Base-by-base conservation (phyloP, 768 basidiomycete genomes). In the Pilatotrama ljubarskyi region DNA sequence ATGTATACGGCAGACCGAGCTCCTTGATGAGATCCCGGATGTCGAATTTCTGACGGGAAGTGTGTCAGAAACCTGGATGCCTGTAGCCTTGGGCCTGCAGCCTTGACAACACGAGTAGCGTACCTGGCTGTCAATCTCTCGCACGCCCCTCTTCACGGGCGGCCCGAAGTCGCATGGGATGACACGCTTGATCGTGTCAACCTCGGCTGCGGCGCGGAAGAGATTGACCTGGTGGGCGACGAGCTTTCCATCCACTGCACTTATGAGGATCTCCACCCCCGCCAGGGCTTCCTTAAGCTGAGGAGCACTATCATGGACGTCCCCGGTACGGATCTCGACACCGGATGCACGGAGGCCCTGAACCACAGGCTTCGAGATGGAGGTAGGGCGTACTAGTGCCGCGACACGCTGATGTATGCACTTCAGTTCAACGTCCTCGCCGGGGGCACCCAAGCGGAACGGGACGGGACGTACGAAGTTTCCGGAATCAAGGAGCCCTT, bases 81-180 rank as follows among this genome's bases (percentile, higher is more conserved):
- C 5, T 13, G 9, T 32, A 7, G n/a, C 2, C 0, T 32, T 32
- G n/a, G n/a, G n/a, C n/a, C n/a, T n/a, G n/a, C n/a, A n/a, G n/a
- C n/a, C 29, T 32, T 11, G 4, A 25, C 9, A 14, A 40, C n/a
- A 18, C 22, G 44, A 8, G 13, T 4, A 26, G n/a, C 48, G 5
- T 9, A 58, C 48, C 22, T 59, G 44, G 46, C 67, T 67, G 22
- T 60, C 47, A 13, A 65, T 47, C 20, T 20, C 18, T 20, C 61
- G 40, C 0, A 67, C 59, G 15, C 67, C 69, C 6, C 40, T 47
- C 17, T 36, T 26, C 1, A 55, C 59, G 18, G 62, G 51, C 17
- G 66, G 64, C 4, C 53, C 69, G 35, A 64, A 71, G 59, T 71
- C 70, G 61, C 59, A 64, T 5, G 70, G 70, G 18, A 71, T 52